Conservation (phyloP, 2,329 filamentous ascomycete genomes). For the Sarocladium strictum region DNA sequence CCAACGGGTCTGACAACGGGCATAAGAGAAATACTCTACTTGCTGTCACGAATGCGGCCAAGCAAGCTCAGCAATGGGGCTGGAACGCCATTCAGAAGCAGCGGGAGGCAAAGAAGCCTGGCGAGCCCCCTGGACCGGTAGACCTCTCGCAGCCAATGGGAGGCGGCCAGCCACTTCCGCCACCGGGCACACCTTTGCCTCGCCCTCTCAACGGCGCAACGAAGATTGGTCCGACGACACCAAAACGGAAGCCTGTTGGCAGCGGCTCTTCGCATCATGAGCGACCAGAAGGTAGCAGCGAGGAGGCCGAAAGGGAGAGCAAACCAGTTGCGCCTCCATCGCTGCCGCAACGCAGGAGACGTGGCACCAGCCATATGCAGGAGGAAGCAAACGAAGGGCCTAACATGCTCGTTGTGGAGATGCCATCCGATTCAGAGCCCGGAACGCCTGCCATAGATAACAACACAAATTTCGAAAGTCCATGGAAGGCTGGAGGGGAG, state of each 20-base stretch:
- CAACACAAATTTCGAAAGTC: constrained; percentile 11
- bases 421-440: constrained; percentile 57
- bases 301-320: constrained; percentile 19
- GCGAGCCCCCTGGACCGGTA: constrained; percentile 28
- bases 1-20: constrained; percentile 23
- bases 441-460: constrained; percentile 41
- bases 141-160: constrained; percentile 67
- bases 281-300: constrained; percentile 20
- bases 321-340: constrained; percentile 30
- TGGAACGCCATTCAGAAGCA: constrained; percentile 50
- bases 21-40: constrained; percentile 45
- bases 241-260: constrained; percentile 59
- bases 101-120: constrained; percentile 33
- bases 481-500: not conserved
- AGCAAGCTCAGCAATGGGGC: constrained; percentile 53
- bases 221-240: constrained; percentile 50
- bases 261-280: constrained; percentile 19
- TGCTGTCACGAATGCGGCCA: constrained; percentile 49
- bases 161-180: constrained; percentile 73
- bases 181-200: constrained; percentile 73
- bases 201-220: constrained; percentile 53
- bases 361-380: constrained; percentile 27
- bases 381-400: constrained; percentile 29
- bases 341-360: constrained; percentile 40
- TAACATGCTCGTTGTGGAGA: constrained; percentile 57